phyloP scores from a whole-genome alignment of 179 eudicot genomes.

The Amaranthus tricolor region DNA sequence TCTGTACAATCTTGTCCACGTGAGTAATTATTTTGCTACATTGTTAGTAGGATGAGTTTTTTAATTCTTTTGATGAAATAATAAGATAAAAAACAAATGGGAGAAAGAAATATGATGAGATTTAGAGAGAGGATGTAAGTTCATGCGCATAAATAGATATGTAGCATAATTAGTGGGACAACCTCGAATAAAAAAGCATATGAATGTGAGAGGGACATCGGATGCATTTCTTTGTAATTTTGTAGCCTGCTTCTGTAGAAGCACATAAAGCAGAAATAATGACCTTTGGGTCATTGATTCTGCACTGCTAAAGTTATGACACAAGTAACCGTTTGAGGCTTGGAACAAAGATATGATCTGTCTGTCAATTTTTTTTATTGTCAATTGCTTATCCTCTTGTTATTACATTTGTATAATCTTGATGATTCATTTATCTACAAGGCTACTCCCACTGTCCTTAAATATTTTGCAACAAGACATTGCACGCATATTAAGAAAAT shows the following conservation, averaged over 20 bases:
- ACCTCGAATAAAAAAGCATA: too few species aligned
- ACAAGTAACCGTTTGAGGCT: not conserved
- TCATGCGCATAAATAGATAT: too few species aligned
- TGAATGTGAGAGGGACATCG: not conserved
- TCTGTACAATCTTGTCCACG: conserved; percentile 89
- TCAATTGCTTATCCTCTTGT: not conserved
- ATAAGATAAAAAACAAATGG: too few species aligned
- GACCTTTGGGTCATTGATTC: not conserved
- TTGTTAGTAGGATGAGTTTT: not conserved
- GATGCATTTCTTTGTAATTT: not conserved
- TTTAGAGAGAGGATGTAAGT: too few species aligned
- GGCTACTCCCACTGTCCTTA: too few species aligned
- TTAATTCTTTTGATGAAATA: not conserved
- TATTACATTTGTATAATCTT: not conserved
- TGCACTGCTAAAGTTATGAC: not conserved
- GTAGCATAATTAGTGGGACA: too few species aligned
- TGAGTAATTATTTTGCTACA: conserved; percentile 29
- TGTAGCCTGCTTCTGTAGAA: not conserved
- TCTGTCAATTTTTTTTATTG: not conserved
- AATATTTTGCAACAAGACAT: too few species aligned
- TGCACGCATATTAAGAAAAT: too few species aligned
- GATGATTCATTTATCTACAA: too few species aligned
- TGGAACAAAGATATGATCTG: not conserved
- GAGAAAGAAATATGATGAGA: too few species aligned
- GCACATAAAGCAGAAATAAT: not conserved